Evolutionary conservation across 805 yeast genomes (phyloP), one percentile per base, ranked within the genome.

Genomic region (Metschnikowia reukaufii): DNA sequence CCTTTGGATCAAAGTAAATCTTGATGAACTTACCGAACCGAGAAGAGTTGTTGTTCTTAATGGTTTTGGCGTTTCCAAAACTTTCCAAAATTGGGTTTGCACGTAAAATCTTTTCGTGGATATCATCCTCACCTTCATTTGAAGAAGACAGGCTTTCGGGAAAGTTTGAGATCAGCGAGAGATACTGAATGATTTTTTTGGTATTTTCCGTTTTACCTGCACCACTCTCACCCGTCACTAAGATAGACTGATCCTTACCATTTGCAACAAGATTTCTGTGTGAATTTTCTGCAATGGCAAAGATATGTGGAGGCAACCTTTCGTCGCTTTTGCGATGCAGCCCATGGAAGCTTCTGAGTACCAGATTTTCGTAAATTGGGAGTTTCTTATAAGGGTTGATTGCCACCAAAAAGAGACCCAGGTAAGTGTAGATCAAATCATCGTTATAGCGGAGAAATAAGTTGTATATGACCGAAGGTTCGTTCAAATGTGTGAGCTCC

Each of bases 191-290:
- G 45, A 94, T 90, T 62, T 87, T 90, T 65, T 94, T 94, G 4
- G 99, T 94, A 57, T 89, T 94, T 68, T 94, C 99, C 0, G 99
- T 94, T 63, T 94, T 94, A 44, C 99, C 99, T 0, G 99, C 99
- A 55, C 99, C 99, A 19, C 96, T 86, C 63, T 94, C 99, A 54
- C 99, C 99, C 0, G 99, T 94, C n/a, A 94, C 97, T 41, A 94
- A 73, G 45, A 94, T 89, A 10, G 95, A 84, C 69, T 94, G 99
- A 64, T 91, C 86, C 58, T 82, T 82, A 42, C 72, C 75, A 53
- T 86, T 83, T 10, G 77, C 73, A 10, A 88, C 69, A 62, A 94
- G 70, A 58, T 84, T 86, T 52, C 88, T 79, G 57, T 83, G 88
- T 1, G 98, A 96, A 39, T 82, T 81, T 59, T 94, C 96, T 0